A percentile compares a stretch with the other conserved stretches of the same genome.
Evolutionary conservation across 345 rosid species (phyloP).

Genomic region (Euphorbia pulcherrima): DNA sequence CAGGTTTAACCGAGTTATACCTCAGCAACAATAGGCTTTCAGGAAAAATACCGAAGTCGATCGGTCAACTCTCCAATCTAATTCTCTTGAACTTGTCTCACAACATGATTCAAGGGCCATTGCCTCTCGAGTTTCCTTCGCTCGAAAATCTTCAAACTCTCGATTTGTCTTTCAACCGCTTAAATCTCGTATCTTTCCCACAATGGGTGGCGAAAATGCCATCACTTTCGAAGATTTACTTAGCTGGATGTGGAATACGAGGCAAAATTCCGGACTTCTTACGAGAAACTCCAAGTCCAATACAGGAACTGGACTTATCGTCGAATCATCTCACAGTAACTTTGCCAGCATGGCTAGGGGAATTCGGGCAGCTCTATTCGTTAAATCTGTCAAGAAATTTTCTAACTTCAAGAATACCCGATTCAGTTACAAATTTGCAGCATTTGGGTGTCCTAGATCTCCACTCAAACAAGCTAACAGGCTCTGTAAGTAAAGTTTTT

Average conservation of each 20-base stretch:
- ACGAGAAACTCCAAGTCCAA: slow-evolving; percentile 37
- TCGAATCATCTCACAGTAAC: slow-evolving; percentile 34
- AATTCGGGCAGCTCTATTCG: slow-evolving; percentile 38
- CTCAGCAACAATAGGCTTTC: slow-evolving; percentile 37
- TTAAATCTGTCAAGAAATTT: slow-evolving; percentile 47
- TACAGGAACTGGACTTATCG: slow-evolving; percentile 53
- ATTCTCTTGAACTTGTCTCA: slow-evolving; percentile 34
- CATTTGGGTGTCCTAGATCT: slow-evolving; percentile 42
- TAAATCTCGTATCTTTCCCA: slow-evolving; percentile 42
- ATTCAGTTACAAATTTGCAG: slow-evolving; percentile 13
- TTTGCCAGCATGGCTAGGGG: slow-evolving; percentile 50
- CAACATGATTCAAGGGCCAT: slow-evolving; percentile 39
- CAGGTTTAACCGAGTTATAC: slow-evolving; percentile 46
- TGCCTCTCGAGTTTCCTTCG: slow-evolving; percentile 41
- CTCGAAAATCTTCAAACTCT: slow-evolving; percentile 45
- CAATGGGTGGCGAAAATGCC: slow-evolving; percentile 37
- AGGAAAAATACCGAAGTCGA: slow-evolving; percentile 35
- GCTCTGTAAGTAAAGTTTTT: slow-evolving; percentile 36
- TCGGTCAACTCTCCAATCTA: slow-evolving; percentile 38
- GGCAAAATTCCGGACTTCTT: slow-evolving; percentile 43
- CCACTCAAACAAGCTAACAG: slow-evolving; percentile 49
- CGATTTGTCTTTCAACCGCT: slow-evolving; percentile 47
- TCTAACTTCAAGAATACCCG: slow-evolving; percentile 33
- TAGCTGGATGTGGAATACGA: slow-evolving; percentile 46
- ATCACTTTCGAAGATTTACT: slow-evolving; percentile 39